These are phyloP conservation scores for Kwoniella heveanensis DNA, from an alignment of 768 basidiomycete genomes.

Conservation along the genomic window DNA sequence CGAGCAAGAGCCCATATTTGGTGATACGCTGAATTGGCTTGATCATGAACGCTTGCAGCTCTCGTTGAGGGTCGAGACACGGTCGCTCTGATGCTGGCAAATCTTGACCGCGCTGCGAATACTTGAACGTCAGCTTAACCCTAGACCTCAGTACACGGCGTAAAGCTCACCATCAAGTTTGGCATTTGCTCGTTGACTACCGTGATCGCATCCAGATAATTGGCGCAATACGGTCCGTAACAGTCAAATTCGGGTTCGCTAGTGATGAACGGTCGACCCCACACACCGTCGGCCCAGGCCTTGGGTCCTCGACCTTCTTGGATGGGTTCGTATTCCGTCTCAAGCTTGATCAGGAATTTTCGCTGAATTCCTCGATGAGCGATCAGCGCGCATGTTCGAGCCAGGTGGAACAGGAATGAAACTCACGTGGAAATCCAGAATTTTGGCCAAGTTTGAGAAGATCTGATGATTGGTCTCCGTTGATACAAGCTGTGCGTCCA, in stretches of 20 bases:
- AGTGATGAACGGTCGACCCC: slow-evolving; percentile 54
- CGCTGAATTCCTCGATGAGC: too few species aligned
- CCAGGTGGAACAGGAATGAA: too few species aligned
- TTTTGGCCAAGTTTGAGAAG: slow-evolving; percentile 90
- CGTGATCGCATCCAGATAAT: slow-evolving; percentile 83
- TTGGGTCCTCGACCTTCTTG: slow-evolving; percentile 44
- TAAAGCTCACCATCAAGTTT: slow-evolving; percentile 71
- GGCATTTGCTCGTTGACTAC: slow-evolving; percentile 83
- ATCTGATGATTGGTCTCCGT: slow-evolving; percentile 94
- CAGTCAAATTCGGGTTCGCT: slow-evolving; percentile 95
- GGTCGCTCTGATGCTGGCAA: slow-evolving; percentile 33
- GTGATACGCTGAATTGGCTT: slow-evolving; percentile 98
- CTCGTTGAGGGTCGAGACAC: slow-evolving; percentile 57
- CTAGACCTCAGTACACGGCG: not conserved
- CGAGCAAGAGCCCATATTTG: slow-evolving; percentile 94
- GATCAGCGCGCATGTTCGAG: too few species aligned
- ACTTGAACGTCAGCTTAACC: slow-evolving; percentile 5
- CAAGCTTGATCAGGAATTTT: slow-evolving; percentile 54
- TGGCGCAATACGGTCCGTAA: slow-evolving; percentile 96
- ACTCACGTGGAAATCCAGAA: slow-evolving; percentile 83
- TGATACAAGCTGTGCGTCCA: slow-evolving; percentile 80
- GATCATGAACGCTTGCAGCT: slow-evolving; percentile 94
- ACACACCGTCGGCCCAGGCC: slow-evolving; percentile 54
- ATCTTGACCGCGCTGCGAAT: slow-evolving; percentile 40
- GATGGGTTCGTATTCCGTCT: slow-evolving; percentile 55